Evolutionary conservation across 2,329 filamentous ascomycete species (phyloP).

Genomic region (Curvularia verruculosa): DNA sequence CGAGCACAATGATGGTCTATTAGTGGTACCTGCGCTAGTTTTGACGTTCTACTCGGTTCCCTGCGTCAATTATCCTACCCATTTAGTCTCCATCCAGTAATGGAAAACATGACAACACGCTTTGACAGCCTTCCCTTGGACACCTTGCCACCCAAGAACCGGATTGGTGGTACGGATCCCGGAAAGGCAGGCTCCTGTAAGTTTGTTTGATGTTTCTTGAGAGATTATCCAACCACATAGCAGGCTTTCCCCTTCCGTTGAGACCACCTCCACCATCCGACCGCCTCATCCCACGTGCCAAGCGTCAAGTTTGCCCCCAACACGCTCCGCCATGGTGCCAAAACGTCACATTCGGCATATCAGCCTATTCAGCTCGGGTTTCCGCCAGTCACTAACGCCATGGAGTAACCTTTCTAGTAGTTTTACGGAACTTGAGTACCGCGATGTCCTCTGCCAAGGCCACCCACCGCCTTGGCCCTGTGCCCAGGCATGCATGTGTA

Average conservation of each 20-base stretch:
- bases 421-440: constrained; percentile 32
- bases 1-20: background rate
- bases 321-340: constrained; percentile 9
- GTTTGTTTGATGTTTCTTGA: background rate
- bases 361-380: background rate
- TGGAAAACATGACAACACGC: background rate
- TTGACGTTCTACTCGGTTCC: background rate
- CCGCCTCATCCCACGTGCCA: constrained; percentile 9
- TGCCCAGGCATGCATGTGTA: constrained; percentile 15
- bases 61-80: background rate
- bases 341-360: constrained; percentile 8
- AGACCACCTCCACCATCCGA: constrained; percentile 8
- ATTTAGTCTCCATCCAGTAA: background rate
- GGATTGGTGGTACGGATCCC: no score
- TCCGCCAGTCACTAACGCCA: constrained; percentile 15
- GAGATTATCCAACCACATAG: background rate
- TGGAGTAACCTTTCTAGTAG: constrained; percentile 11
- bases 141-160: background rate
- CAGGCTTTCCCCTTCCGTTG: constrained; percentile 1
- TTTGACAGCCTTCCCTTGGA: background rate
- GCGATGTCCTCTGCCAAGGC: constrained; percentile 34
- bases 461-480: constrained; percentile 33
- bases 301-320: constrained; percentile 7
- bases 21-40: constrained; percentile 13
- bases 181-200: background rate